phyloP scores from a whole-genome alignment of 2,329 filamentous ascomycete genomes.

The Dryadomyces quercus-mongolicae region DNA sequence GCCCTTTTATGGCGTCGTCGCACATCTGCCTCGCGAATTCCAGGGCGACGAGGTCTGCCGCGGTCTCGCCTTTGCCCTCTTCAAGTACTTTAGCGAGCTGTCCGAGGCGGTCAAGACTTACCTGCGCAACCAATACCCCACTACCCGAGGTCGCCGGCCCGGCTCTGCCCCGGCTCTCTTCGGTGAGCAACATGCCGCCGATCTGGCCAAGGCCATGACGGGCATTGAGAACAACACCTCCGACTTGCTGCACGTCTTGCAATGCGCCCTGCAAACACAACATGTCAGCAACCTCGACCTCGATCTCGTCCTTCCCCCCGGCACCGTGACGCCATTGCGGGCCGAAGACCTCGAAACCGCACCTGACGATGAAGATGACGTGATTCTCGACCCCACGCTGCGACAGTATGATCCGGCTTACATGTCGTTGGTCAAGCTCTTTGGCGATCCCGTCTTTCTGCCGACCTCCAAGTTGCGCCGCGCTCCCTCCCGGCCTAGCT shows the following conservation, averaged over 20 bases:
- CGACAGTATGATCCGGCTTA: constrained; percentile 63
- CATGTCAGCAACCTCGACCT: constrained; percentile 76
- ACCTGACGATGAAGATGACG: constrained; percentile 47
- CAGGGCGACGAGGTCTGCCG: constrained; percentile 92
- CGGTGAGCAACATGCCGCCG: constrained; percentile 83
- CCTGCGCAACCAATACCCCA: constrained; percentile 47
- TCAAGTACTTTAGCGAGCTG: constrained; percentile 89
- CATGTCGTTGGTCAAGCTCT: constrained; percentile 60
- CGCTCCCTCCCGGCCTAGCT: constrained; percentile 75
- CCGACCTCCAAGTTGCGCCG: constrained; percentile 76
- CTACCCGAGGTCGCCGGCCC: constrained; percentile 42
- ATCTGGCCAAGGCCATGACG: constrained; percentile 74
- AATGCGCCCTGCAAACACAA: constrained; percentile 67
- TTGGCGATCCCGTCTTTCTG: constrained; percentile 76
- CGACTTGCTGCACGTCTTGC: constrained; percentile 61
- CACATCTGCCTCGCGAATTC: constrained; percentile 80
- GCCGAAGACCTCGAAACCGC: constrained; percentile 47
- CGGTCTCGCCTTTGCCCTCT: constrained; percentile 80
- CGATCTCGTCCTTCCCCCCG: constrained; percentile 73
- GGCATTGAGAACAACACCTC: constrained; percentile 64
- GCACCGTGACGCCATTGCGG: constrained; percentile 56
- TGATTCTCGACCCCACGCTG: constrained; percentile 50
- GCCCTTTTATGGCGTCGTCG: constrained; percentile 79
- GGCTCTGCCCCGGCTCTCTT: constrained; percentile 62
- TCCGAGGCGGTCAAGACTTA: constrained; percentile 62